Base-by-base conservation (phyloP, 257 asterid species). In the Nicotiana knightiana region DNA sequence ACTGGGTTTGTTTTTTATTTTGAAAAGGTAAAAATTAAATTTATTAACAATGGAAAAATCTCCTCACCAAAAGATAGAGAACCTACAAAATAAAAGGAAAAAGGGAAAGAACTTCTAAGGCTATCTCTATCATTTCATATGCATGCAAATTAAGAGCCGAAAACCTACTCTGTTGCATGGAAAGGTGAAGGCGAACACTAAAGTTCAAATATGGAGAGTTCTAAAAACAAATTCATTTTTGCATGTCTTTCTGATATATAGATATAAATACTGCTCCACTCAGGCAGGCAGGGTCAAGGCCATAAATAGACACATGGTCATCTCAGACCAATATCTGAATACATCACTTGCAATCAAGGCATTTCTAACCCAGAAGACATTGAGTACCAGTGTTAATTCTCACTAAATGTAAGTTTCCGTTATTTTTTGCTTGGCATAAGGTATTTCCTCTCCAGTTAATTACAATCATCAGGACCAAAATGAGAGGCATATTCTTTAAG, bases 201-300 rank as follows among this genome's bases (percentile, higher is more conserved):
- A 70, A 70, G 77, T 70, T 70, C 77, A 70, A 70, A 43, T 70
- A 70, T 5, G 58, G 59, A 70, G 77, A 70, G 58, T 70, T 43
- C 35, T 70, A 70, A 57, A 39, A 70, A 21, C 58, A 70, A 70
- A 21, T 70, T 21, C n/a, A 2, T 10, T 70, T 12, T 70, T 12
- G 77, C 77, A 70, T 70, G 58, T 70, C 58, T 43, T 43, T 70
- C 59, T 70, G 35, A 70, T 43, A 21, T 21, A 10, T n/a, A 68
- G 58, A 43, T n/a, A n/a, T 16, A 70, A 43, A 26, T 43, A 43
- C 35, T 43, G 58, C 77, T 70, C 77, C 59, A 3, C 58, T 43
- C 58, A 70, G 48, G 18, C n/a, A 70, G 59, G 77, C 30, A 68
- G 58, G n/a, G 18, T 10, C 35, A 21, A 70, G 21, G 3, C 77